These are phyloP conservation scores for Geotrichum reessii DNA, from an alignment of 1,139 yeast species.

Conservation along the genomic window DNA sequence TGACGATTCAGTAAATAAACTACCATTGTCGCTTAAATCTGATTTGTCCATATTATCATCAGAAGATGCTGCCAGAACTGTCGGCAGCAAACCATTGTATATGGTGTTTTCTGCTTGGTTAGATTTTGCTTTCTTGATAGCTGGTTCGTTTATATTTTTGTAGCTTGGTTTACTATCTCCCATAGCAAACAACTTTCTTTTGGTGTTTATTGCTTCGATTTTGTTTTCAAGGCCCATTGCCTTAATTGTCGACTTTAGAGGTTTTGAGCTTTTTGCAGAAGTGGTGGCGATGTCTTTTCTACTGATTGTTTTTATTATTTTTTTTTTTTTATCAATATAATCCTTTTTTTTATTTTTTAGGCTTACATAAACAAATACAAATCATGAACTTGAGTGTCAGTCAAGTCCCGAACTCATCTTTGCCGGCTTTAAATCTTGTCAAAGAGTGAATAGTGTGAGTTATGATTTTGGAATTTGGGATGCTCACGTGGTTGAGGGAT, in stretches of 20 bases:
- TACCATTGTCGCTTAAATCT: no score
- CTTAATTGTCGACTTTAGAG: background rate
- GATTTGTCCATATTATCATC: no score
- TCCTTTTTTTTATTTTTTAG: no score
- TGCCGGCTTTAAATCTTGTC: no score
- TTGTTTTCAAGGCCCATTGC: background rate
- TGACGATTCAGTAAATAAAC: background rate
- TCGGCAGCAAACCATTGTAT: background rate
- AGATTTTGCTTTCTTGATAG: background rate
- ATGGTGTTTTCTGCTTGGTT: background rate
- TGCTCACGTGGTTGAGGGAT: background rate
- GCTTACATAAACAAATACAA: no score
- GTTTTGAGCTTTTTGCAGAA: background rate
- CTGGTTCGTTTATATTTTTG: background rate
- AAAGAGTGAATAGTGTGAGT: background rate
- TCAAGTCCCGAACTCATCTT: no score
- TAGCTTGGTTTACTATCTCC: background rate
- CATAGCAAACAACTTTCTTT: background rate
- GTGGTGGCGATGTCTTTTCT: background rate
- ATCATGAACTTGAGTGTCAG: no score
- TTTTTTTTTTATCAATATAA: no score
- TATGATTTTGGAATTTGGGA: background rate
- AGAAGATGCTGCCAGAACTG: background rate
- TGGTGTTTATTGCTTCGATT: background rate
- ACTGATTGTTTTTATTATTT: no score